Conservation (phyloP, 1,139 yeast genomes). For the Blastobotrys capitulatus region DNA sequence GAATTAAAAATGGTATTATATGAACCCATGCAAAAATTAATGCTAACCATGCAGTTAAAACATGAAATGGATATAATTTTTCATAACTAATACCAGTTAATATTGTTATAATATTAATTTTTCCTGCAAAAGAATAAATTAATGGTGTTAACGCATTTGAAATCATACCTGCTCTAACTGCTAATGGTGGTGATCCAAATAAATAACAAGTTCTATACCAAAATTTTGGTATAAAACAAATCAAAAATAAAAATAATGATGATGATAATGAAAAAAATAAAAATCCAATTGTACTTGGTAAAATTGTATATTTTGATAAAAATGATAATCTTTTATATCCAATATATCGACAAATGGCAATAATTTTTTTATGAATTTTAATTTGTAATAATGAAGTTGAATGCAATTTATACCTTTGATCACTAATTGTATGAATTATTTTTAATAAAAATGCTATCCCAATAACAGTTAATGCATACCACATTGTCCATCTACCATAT, state of each 20-base stretch:
- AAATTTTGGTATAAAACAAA: slow-evolving; percentile 45
- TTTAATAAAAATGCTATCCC: slow-evolving; percentile 40
- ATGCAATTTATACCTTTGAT: slow-evolving; percentile 24
- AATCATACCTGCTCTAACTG: slow-evolving; percentile 54
- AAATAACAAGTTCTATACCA: slow-evolving; percentile 53
- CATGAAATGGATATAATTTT: slow-evolving; percentile 53
- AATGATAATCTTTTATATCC: slow-evolving; percentile 47
- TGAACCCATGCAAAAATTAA: slow-evolving; percentile 49
- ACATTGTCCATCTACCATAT: slow-evolving; percentile 45
- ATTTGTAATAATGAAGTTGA: slow-evolving; percentile 6
- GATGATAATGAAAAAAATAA: slow-evolving; percentile 39
- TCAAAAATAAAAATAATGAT: slow-evolving; percentile 43
- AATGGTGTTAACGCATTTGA: slow-evolving; percentile 51
- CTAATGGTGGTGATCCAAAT: slow-evolving; percentile 63
- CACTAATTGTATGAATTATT: slow-evolving; percentile 36
- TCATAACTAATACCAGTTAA: slow-evolving; percentile 60
- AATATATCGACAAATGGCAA: slow-evolving; percentile 42
- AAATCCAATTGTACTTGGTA: slow-evolving; percentile 50
- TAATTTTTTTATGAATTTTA: slow-evolving; percentile 1
- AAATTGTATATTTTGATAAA: slow-evolving; percentile 39
- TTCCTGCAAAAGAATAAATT: slow-evolving; percentile 55
- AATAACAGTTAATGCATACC: slow-evolving; percentile 40
- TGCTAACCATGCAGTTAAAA: slow-evolving; percentile 50
- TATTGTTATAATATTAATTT: slow-evolving; percentile 53
- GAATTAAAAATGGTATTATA: slow-evolving; percentile 48